Evolutionary conservation across 345 rosid species (phyloP), one percentile per base, ranked within the genome.

Genomic region (Zanthoxylum bungeanum): DNA sequence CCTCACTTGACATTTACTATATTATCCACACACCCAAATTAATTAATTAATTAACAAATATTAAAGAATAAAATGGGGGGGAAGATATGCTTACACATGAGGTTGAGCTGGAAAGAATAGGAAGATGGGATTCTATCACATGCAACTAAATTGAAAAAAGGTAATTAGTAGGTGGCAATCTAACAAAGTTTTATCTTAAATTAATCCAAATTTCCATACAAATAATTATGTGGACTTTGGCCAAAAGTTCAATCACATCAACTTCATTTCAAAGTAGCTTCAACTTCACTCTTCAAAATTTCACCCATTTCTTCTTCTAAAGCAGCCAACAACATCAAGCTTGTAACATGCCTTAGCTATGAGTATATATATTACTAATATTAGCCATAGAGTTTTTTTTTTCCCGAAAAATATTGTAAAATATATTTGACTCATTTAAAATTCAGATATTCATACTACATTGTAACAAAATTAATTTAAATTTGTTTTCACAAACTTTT

Each of bases 61-160:
- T 12, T 3, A 2, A 0, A 42, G 12, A 40, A 34, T 1, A 34
- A 34, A 40, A 42, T n/a, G n/a, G n/a, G n/a, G n/a, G n/a, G n/a
- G n/a, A n/a, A n/a, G n/a, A n/a, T n/a, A n/a, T n/a, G n/a, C n/a
- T n/a, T n/a, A n/a, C n/a, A n/a, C n/a, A 16, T 51, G 46, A 63
- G 52, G 71, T 58, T 60, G 81, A 76, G 78, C 73, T 76, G 78
- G 72, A 78, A 81, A 78, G 85, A 77, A 57, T n/a, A 56, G 58
- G 74, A 70, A 69, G 64, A 83, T 60, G 77, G 84, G 84, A 80
- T 76, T 76, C 79, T 71, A 66, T 30, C 84, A 74, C 87, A 78
- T 84, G 85, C n/a, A n/a, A n/a, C 78, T 47, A 73, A 75, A 61
- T 74, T 69, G 16, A 46, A 73, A 78, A 76, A 46, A 66, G 44